phyloP scores from a whole-genome alignment of 2,329 filamentous ascomycete species.

The Colletotrichum neosansevieriae region DNA sequence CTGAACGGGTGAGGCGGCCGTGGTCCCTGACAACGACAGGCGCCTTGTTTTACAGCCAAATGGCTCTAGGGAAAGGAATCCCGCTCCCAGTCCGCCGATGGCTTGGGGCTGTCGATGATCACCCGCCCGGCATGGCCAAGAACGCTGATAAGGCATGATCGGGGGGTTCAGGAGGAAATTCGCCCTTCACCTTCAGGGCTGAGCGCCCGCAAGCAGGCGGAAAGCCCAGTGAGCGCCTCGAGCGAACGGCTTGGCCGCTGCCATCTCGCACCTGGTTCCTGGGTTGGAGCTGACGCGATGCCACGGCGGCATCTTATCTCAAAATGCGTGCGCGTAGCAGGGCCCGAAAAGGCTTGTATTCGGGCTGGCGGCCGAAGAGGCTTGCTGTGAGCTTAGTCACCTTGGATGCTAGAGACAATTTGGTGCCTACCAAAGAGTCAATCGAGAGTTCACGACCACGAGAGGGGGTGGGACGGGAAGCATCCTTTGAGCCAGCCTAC shows the following conservation, averaged over 20 bases:
- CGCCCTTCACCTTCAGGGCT: conserved; percentile 19
- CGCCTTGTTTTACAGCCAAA: conserved; percentile 6
- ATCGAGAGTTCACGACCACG: too few relatives aligned
- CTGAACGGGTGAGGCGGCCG: conserved; percentile 29
- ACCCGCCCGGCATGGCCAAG: conserved; percentile 32
- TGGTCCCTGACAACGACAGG: conserved; percentile 13
- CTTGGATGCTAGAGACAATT: neutral
- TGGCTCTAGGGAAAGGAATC: conserved; percentile 15
- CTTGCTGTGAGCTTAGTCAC: conserved; percentile 3
- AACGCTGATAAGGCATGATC: conserved; percentile 28
- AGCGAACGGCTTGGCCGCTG: conserved; percentile 20
- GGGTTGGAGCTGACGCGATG: conserved; percentile 7
- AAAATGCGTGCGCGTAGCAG: neutral
- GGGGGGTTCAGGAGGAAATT: conserved; percentile 3
- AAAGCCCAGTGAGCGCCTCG: neutral
- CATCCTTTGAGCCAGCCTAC: neutral
- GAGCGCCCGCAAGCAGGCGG: conserved; percentile 30
- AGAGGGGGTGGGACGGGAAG: neutral
- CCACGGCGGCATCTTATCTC: conserved; percentile 36
- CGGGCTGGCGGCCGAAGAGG: neutral
- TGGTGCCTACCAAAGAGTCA: too few relatives aligned
- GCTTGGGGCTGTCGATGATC: conserved; percentile 24
- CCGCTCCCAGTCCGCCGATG: conserved; percentile 25
- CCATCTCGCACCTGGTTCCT: conserved; percentile 5
- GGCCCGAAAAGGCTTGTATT: neutral